A percentile compares a stretch with the other conserved stretches of the same genome.
phyloP scores from a whole-genome alignment of 139 green algal genomes.

The Picocystis salinarum region DNA sequence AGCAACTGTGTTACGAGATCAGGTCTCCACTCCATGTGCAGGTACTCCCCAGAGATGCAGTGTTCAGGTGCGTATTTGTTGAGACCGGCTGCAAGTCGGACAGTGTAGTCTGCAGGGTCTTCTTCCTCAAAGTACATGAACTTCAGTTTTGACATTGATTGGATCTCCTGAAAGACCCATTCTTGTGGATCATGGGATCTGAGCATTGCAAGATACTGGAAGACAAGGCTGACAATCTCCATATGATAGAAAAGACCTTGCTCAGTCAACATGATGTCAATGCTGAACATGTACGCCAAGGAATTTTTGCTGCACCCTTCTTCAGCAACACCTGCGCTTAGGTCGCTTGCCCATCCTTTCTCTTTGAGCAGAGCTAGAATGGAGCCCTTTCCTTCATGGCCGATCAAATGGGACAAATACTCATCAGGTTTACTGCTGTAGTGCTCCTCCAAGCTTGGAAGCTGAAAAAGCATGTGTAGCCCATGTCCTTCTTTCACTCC shows the following conservation, averaged over 20 bases:
- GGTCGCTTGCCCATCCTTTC: not conserved
- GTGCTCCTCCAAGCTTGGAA: constrained; percentile 38
- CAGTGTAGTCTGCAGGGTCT: too few relatives aligned
- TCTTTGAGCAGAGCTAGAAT: constrained; percentile 28
- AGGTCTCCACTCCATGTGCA: too few relatives aligned
- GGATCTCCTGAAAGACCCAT: constrained; percentile 20
- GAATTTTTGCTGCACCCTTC: not conserved
- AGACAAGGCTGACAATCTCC: not conserved
- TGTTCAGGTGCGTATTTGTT: too few relatives aligned
- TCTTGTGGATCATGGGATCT: constrained; percentile 8
- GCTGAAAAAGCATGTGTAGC: constrained; percentile 53
- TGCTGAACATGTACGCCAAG: too few relatives aligned
- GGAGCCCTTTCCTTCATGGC: constrained; percentile 70
- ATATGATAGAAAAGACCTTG: not conserved
- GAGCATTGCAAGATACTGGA: not conserved
- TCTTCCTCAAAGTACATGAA: too few relatives aligned
- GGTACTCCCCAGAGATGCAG: too few relatives aligned
- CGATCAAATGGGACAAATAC: constrained; percentile 81
- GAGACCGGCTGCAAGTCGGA: too few relatives aligned
- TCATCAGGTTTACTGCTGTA: constrained; percentile 72
- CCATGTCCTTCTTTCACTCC: constrained; percentile 58
- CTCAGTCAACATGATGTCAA: too few relatives aligned
- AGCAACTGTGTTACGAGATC: too few relatives aligned
- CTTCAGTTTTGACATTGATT: constrained; percentile 12
- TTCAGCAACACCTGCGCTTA: not conserved